Evolutionary conservation across 2,329 filamentous ascomycete genomes (phyloP).

Genomic region (Amylocarpus encephaloides): DNA sequence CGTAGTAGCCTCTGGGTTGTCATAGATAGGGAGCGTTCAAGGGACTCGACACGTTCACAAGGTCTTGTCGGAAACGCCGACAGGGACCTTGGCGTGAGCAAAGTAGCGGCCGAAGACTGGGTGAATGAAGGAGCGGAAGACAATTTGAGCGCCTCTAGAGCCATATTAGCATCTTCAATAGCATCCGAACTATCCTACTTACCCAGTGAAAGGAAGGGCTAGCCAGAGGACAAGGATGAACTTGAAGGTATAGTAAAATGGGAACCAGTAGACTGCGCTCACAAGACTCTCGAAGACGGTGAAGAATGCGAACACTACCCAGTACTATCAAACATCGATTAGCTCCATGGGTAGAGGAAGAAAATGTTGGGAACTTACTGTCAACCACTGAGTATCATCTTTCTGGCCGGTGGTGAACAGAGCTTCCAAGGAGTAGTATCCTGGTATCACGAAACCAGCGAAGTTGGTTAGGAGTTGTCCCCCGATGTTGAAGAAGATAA

Average conservation of each 20-base stretch:
- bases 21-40: conserved; percentile 6
- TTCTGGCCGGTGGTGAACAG: conserved; percentile 65
- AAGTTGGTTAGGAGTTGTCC: conserved; percentile 84
- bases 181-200: conserved; percentile 37
- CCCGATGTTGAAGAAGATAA: conserved; percentile 88
- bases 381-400: conserved; percentile 78
- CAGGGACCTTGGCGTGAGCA: conserved; percentile 59
- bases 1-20: conserved; percentile 1
- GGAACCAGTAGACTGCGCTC: conserved; percentile 87
- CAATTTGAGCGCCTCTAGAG: conserved; percentile 79
- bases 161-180: conserved; percentile 6
- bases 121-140: conserved; percentile 94
- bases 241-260: conserved; percentile 99
- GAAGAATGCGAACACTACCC: conserved; percentile 79
- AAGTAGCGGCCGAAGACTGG: conserved; percentile 94
- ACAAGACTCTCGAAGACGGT: conserved; percentile 78
- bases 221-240: conserved; percentile 97
- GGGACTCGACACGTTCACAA: conserved; percentile 43
- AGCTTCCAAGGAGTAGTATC: conserved; percentile 76
- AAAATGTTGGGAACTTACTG: conserved; percentile 43
- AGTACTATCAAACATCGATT: conserved; percentile 53
- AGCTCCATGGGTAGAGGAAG: conserved; percentile 1
- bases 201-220: conserved; percentile 89
- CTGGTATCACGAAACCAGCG: conserved; percentile 74
- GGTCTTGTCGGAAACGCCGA: conserved; percentile 57